These are phyloP conservation scores for Chaetomium sp. DNA, from an alignment of 2,329 filamentous ascomycete genomes.

Conservation along the genomic window DNA sequence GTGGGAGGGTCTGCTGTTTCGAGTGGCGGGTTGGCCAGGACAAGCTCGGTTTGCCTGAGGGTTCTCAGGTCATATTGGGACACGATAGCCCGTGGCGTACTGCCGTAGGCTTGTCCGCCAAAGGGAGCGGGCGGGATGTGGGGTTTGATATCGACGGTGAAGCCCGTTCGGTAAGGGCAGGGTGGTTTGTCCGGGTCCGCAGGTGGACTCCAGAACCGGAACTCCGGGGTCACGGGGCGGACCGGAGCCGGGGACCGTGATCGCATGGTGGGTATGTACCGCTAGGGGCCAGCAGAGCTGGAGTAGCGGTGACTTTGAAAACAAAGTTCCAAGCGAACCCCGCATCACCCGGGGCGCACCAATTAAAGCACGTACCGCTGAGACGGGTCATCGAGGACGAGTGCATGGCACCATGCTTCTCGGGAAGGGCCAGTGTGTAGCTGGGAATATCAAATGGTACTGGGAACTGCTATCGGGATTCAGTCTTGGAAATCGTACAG, in stretches of 20 bases:
- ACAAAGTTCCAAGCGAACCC: too few relatives aligned
- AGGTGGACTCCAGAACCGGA: not conserved
- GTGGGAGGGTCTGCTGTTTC: not conserved
- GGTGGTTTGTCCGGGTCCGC: slow-evolving; percentile 6
- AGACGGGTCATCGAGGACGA: too few relatives aligned
- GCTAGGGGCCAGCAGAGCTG: too few relatives aligned
- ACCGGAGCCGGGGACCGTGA: not conserved
- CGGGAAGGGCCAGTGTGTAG: too few relatives aligned
- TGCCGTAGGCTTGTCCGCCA: not conserved
- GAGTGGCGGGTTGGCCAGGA: slow-evolving; percentile 1
- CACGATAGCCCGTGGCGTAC: not conserved
- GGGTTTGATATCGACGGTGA: slow-evolving; percentile 7
- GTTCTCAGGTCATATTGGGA: not conserved
- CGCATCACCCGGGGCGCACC: too few relatives aligned
- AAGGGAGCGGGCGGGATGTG: slow-evolving; percentile 8
- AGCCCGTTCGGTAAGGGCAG: slow-evolving; percentile 4
- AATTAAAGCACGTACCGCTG: too few relatives aligned
- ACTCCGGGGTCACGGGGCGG: not conserved
- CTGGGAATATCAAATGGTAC: too few relatives aligned
- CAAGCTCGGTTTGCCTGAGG: slow-evolving; percentile 4
- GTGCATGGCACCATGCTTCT: too few relatives aligned
- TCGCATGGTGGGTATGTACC: too few relatives aligned
- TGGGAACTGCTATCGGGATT: too few relatives aligned
- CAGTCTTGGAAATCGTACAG: too few relatives aligned
- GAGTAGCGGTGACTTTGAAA: too few relatives aligned